Conservation (phyloP, 2,329 filamentous ascomycete species). For the Penicillium janthinellum region DNA sequence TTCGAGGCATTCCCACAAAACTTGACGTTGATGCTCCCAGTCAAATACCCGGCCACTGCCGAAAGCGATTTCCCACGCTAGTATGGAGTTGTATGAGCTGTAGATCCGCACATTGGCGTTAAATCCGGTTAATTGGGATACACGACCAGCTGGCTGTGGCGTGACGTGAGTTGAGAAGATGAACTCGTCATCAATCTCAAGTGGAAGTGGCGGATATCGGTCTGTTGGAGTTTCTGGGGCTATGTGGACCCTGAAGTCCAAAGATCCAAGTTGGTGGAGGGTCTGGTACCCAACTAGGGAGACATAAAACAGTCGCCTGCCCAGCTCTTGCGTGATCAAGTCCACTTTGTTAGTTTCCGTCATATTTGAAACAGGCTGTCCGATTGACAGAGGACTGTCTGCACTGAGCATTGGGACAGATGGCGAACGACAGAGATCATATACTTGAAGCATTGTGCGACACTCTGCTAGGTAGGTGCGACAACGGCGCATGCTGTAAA, state of each 20-base stretch:
- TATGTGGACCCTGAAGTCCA: slow-evolving; percentile 71
- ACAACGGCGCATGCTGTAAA: slow-evolving; percentile 42
- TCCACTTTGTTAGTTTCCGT: slow-evolving; percentile 29
- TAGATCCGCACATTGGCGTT: slow-evolving; percentile 78
- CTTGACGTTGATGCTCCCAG: slow-evolving; percentile 74
- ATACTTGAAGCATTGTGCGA: slow-evolving; percentile 44
- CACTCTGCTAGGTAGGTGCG: slow-evolving; percentile 49
- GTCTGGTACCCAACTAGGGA: slow-evolving; percentile 76
- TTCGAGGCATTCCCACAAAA: slow-evolving; percentile 70
- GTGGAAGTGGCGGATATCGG: slow-evolving; percentile 75
- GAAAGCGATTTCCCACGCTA: slow-evolving; percentile 80
- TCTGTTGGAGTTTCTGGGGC: slow-evolving; percentile 74
- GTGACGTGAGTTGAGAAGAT: slow-evolving; percentile 72
- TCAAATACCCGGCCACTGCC: slow-evolving; percentile 74
- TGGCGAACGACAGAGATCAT: slow-evolving; percentile 38
- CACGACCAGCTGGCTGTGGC: slow-evolving; percentile 65
- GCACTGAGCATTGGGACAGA: slow-evolving; percentile 16
- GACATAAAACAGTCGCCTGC: slow-evolving; percentile 74
- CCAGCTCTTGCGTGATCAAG: slow-evolving; percentile 51
- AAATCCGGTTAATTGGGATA: slow-evolving; percentile 77
- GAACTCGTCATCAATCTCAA: slow-evolving; percentile 82
- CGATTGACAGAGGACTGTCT: slow-evolving; percentile 28
- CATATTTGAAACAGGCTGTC: slow-evolving; percentile 19
- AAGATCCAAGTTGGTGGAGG: slow-evolving; percentile 74
- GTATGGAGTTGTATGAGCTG: slow-evolving; percentile 74